Percentiles rank a stretch among this genome's conserved stretches.
Conservation (phyloP, 2,329 filamentous ascomycete species). For the Keithomyces neogunnii region DNA sequence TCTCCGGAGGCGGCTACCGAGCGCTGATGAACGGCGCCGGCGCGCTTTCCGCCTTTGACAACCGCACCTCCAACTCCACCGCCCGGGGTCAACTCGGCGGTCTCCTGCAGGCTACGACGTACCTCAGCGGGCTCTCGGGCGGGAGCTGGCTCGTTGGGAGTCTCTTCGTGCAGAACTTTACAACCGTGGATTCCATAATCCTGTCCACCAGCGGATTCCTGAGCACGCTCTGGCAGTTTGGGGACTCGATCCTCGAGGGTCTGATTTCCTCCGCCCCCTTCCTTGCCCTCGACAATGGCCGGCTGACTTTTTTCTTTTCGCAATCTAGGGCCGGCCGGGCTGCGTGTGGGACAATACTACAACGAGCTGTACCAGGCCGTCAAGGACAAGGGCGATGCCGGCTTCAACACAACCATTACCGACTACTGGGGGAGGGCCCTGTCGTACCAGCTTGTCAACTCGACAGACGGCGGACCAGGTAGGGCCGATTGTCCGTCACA, state of each 20-base stretch:
- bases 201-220: slow-evolving; percentile 17
- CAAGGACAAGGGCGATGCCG: slow-evolving; percentile 45
- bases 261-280: neutral
- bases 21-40: slow-evolving; percentile 72
- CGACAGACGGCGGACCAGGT: slow-evolving; percentile 55
- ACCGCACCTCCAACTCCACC: slow-evolving; percentile 52
- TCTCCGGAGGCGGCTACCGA: slow-evolving; percentile 72
- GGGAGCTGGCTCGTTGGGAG: slow-evolving; percentile 71
- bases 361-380: slow-evolving; percentile 49
- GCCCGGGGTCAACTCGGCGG: slow-evolving; percentile 48
- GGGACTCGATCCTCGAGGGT: slow-evolving; percentile 27
- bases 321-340: slow-evolving; percentile 15
- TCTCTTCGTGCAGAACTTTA: slow-evolving; percentile 69
- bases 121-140: slow-evolving; percentile 65
- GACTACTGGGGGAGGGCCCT: slow-evolving; percentile 77
- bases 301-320: neutral
- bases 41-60: slow-evolving; percentile 65
- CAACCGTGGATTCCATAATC: slow-evolving; percentile 42
- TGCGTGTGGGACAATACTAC: slow-evolving; percentile 44
- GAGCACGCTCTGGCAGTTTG: slow-evolving; percentile 27
- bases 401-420: slow-evolving; percentile 57
- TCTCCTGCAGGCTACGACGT: slow-evolving; percentile 66
- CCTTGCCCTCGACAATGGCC: neutral
- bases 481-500: neutral
- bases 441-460: slow-evolving; percentile 70